Evolutionary conservation across 1,284 basidiomycete species (phyloP).

Genomic region (Sanguinoderma infundibulare): DNA sequence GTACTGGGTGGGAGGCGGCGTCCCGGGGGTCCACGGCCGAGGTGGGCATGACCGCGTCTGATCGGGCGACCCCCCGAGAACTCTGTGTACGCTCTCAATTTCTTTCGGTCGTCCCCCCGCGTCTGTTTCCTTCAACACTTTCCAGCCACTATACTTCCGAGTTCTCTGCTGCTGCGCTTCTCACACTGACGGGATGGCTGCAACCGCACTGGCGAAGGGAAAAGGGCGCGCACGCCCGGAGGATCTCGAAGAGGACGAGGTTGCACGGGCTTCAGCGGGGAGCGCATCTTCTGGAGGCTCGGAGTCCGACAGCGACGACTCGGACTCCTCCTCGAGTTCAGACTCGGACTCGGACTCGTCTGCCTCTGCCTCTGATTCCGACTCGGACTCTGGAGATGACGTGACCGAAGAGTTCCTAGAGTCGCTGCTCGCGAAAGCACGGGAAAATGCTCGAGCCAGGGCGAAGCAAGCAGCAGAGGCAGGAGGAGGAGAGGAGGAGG

Average conservation of each 20-base stretch:
- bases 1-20: constrained; percentile 15
- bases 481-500: constrained; percentile 37
- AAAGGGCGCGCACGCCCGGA: constrained; percentile 43
- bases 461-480: constrained; percentile 9
- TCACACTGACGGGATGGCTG: constrained; percentile 24
- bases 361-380: constrained; percentile 30
- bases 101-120: constrained; percentile 19
- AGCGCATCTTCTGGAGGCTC: constrained; percentile 27
- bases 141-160: not conserved
- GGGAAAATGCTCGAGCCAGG: constrained; percentile 46
- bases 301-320: constrained; percentile 39
- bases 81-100: constrained; percentile 21
- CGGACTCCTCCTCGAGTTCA: constrained; percentile 40
- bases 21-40: constrained; percentile 13
- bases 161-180: not conserved
- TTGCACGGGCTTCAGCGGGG: constrained; percentile 30
- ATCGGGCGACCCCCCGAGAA: constrained; percentile 27
- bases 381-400: constrained; percentile 45
- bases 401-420: constrained; percentile 66
- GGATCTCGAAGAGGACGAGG: constrained; percentile 27
- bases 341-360: constrained; percentile 39
- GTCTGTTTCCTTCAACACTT: not conserved
- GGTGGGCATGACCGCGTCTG: constrained; percentile 11
- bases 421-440: constrained; percentile 64
- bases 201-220: constrained; percentile 42